Evolutionary conservation across 805 yeast genomes (phyloP), one percentile per base, ranked within the genome.

Genomic region (Ascoidea asiatica): DNA sequence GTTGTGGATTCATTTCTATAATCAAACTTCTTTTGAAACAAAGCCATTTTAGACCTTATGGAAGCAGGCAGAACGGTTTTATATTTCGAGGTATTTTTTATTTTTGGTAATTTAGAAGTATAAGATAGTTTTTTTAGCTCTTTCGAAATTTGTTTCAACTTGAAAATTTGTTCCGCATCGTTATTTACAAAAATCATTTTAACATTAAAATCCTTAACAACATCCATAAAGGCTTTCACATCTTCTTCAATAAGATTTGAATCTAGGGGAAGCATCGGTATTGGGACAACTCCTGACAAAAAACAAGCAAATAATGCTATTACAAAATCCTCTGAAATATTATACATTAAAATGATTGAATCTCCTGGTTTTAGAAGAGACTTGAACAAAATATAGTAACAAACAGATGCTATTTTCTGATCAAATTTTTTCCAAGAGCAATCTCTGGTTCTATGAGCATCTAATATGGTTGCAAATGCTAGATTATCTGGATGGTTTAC

Each of bases 241-340:
- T 90, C 97, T 53, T 85, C 95, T 4, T 73, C 78, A 6, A 81
- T 65, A 44, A 88, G 64, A 39, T 69, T 70, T 11, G 77, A 66
- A 48, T 81, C 87, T 38, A 88, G 62, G 0, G 94, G 88, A 7
- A 78, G 65, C 57, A 87, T 60, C 0, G 95, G 92, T 15, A 90
- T 70, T 1, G 92, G 86, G 2, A 84, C 70, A 4, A 87, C 56
- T 6, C 96, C 95, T 44, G 88, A 73, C 45, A 81, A 62, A 58
- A 90, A 73, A 57, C 97, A 90, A 0, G 98, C 97, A 60, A 79
- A 77, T 1, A 88, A 67, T 2, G 95, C 86, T 22, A 86, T 76
- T 4, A 81, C 75, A 55, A 76, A 90, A 49, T 92, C 97, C 46
- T 89, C 95, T 1, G 88, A 77, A 40, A 90, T 73, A 0, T 95